Percentiles rank a stretch among this genome's conserved stretches.
Conservation (phyloP, 163 green algal genomes). For the Scenedesmus sp. region DNA sequence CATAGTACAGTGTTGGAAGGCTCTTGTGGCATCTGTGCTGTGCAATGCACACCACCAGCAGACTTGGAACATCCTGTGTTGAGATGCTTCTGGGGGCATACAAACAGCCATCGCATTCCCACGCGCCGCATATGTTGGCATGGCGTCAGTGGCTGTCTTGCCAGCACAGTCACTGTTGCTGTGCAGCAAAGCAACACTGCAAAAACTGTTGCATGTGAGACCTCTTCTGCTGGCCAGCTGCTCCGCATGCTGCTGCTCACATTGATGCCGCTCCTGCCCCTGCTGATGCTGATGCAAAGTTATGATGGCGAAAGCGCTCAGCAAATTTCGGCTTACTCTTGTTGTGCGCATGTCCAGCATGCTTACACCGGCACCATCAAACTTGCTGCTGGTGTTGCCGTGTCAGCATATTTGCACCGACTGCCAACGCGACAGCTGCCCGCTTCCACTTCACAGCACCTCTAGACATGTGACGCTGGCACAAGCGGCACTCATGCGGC, state of each 20-base stretch:
- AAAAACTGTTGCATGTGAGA: background rate
- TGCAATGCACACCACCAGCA: too few relatives aligned
- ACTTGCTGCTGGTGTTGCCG: background rate
- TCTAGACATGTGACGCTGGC: background rate
- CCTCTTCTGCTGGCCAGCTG: background rate
- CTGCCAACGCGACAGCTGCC: background rate
- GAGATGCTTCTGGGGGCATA: too few relatives aligned
- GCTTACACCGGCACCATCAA: background rate
- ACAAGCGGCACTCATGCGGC: background rate
- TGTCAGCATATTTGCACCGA: background rate
- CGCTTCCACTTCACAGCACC: background rate
- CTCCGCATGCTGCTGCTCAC: background rate
- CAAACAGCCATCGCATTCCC: too few relatives aligned
- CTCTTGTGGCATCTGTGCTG: too few relatives aligned
- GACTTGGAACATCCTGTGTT: too few relatives aligned
- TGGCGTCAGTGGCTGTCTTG: background rate
- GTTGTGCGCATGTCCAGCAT: background rate
- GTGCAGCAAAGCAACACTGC: background rate
- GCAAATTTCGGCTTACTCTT: too few relatives aligned
- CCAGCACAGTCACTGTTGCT: background rate
- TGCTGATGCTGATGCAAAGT: too few relatives aligned
- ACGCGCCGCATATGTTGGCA: too few relatives aligned
- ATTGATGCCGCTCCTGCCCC: background rate
- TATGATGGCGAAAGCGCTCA: background rate
- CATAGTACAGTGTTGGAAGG: too few relatives aligned